phyloP scores from a whole-genome alignment of 2,329 filamentous ascomycete species.

The Colletotrichum falcatum region DNA sequence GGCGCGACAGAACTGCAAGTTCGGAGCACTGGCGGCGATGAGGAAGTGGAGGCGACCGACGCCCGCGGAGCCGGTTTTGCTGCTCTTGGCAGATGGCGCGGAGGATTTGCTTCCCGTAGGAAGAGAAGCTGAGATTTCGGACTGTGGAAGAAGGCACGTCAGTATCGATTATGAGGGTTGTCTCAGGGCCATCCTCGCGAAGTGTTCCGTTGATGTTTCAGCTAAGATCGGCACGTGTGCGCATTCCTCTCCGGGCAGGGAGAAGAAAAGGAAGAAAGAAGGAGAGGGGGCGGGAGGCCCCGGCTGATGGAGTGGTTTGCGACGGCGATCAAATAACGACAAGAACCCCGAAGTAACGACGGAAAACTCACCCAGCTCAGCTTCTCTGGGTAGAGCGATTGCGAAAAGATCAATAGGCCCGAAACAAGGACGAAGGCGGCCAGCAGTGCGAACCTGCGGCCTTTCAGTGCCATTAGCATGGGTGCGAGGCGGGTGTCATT shows the following conservation, averaged over 20 bases:
- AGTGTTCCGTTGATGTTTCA: slow-evolving; percentile 36
- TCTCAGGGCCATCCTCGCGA: slow-evolving; percentile 24
- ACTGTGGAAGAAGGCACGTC: slow-evolving; percentile 30
- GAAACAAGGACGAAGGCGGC: slow-evolving; percentile 27
- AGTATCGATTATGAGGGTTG: slow-evolving; percentile 28
- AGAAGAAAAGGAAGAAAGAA: not conserved
- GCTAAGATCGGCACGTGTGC: slow-evolving; percentile 26
- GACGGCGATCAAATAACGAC: slow-evolving; percentile 18
- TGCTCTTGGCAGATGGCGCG: slow-evolving; percentile 15
- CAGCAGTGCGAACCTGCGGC: slow-evolving; percentile 38
- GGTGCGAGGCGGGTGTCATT: slow-evolving; percentile 35
- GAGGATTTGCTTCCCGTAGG: slow-evolving; percentile 35
- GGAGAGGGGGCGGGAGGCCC: not conserved
- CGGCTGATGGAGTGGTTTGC: not conserved
- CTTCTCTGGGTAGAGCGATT: slow-evolving; percentile 33
- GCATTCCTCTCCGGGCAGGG: slow-evolving; percentile 8
- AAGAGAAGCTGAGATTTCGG: slow-evolving; percentile 38
- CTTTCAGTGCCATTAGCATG: slow-evolving; percentile 39
- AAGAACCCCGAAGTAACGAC: slow-evolving; percentile 14
- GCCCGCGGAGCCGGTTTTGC: slow-evolving; percentile 24
- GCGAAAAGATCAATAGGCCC: slow-evolving; percentile 36
- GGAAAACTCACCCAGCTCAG: slow-evolving; percentile 40
- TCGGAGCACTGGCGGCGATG: slow-evolving; percentile 53
- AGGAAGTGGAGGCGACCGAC: slow-evolving; percentile 51
- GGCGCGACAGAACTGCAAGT: slow-evolving; percentile 53